Conservation (phyloP, 495 filamentous ascomycete species). For the Xylaria cubensis region DNA sequence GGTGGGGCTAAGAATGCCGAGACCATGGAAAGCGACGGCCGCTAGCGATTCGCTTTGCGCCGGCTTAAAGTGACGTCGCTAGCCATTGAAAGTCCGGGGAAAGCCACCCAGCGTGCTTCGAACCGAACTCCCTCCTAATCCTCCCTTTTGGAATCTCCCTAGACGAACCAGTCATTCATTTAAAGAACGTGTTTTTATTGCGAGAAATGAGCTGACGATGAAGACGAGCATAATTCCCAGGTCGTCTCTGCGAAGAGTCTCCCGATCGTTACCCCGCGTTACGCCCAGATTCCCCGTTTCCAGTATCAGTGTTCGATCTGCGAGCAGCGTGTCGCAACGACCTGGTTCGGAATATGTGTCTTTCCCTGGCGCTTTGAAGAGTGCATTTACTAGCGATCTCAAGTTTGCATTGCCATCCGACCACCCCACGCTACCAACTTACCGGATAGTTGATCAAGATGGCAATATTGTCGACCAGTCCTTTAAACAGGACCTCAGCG, state of each 20-base stretch:
- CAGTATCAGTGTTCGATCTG: slow-evolving; percentile 32
- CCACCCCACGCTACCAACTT: slow-evolving; percentile 78
- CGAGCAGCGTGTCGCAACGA: slow-evolving; percentile 62
- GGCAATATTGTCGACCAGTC: slow-evolving; percentile 77
- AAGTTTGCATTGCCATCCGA: slow-evolving; percentile 74
- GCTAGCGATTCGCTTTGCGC: slow-evolving; percentile 37
- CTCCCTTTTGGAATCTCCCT: neutral
- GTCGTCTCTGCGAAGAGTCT: slow-evolving; percentile 31
- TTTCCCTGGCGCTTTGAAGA: slow-evolving; percentile 95
- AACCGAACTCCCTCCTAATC: neutral
- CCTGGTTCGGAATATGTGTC: slow-evolving; percentile 76
- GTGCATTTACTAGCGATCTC: slow-evolving; percentile 83
- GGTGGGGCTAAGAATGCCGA: slow-evolving; percentile 16
- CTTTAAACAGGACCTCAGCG: slow-evolving; percentile 65
- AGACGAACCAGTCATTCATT: slow-evolving; percentile 24
- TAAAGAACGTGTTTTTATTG: slow-evolving; percentile 1
- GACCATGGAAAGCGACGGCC: slow-evolving; percentile 28
- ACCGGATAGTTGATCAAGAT: slow-evolving; percentile 84
- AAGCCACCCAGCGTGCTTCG: slow-evolving; percentile 20
- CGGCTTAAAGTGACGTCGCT: slow-evolving; percentile 43
- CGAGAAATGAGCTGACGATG: slow-evolving; percentile 34
- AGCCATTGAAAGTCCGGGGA: slow-evolving; percentile 36
- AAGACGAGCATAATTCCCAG: slow-evolving; percentile 31
- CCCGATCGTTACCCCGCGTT: slow-evolving; percentile 31
- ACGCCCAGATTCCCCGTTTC: slow-evolving; percentile 22